Evolutionary conservation across 1,284 basidiomycete genomes (phyloP).

Genomic region (Ustilago bromivora): DNA sequence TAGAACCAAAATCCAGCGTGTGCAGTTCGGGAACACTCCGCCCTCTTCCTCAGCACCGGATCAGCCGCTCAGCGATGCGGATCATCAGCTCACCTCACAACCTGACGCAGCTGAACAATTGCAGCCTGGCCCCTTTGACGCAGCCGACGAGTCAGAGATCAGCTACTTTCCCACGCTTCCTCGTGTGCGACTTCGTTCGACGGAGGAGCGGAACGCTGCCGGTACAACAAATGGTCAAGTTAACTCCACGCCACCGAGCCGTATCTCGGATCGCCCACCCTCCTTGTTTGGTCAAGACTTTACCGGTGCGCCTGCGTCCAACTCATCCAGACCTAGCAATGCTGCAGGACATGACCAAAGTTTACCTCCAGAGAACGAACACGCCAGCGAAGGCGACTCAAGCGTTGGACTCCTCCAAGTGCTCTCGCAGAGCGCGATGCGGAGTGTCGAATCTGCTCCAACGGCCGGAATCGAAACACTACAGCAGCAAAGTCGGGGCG

Average conservation of each 20-base stretch:
- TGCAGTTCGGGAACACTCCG: conserved; percentile 13
- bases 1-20: conserved; percentile 29
- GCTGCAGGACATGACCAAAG: neutral
- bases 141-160: conserved; percentile 41
- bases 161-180: conserved; percentile 42
- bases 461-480: neutral
- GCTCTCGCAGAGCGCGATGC: conserved; percentile 38
- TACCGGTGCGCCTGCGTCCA: neutral
- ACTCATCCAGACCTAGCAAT: neutral
- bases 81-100: conserved; percentile 32
- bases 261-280: neutral
- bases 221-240: neutral
- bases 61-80: conserved; percentile 28
- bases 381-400: conserved; percentile 13
- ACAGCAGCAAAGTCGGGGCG: neutral
- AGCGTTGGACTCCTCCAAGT: conserved; percentile 31
- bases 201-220: neutral
- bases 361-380: neutral
- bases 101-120: conserved; percentile 11
- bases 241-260: neutral
- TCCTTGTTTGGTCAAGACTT: neutral
- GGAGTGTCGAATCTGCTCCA: conserved; percentile 14
- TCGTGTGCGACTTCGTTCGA: conserved; percentile 1
- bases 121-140: neutral
- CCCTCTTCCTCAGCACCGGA: conserved; percentile 15